Base-by-base conservation (phyloP, 495 filamentous ascomycete genomes). In the Aspergillus kassunensis region DNA sequence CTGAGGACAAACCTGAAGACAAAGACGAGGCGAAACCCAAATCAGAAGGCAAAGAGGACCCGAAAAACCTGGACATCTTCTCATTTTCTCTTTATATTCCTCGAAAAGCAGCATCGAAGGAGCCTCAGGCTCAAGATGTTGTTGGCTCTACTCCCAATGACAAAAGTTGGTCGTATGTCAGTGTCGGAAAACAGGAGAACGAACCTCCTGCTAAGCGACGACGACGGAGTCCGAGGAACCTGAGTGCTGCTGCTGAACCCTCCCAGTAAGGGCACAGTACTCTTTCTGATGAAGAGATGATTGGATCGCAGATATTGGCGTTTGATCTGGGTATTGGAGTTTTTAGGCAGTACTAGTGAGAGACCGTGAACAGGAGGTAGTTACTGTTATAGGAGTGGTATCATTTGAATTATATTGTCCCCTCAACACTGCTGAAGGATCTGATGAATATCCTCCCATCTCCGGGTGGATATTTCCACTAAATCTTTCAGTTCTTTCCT, bases 381-480 rank as follows among this genome's bases (percentile, higher is more conserved):
- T 19, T 39, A 16, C 27, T 51, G 41, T 24, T 50, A 44, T 58
- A 51, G 19, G 20, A 44, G 43, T 70, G 63, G 65, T 73, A 69
- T 70, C 61, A 64, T 70, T 59, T 34, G 48, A 49, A 53, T 48
- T 49, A 39, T 51, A 53, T 35, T 46, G 4, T n/a, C 30, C 10
- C 46, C 50, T 67, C 58, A 69, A 51, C 62, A 68, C 51, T 67
- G 65, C 31, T 68, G 64, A 18, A 82, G 56, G 47, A 79, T 69
- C 30, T 48, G 52, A 53, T 73, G 75, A 63, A 81, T 73, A 42
- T 80, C 71, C 18, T 66, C 67, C 79, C 82, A 85, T 64, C 84
- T 76, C 55, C 68, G 62, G 34, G 66, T 67, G 13, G 81, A 78
- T 45, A 79, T 49, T 29, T 65, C 66, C 6, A 87, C 70, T 55